Conservation (phyloP, 495 filamentous ascomycete genomes). For the Neurospora pannonica region DNA sequence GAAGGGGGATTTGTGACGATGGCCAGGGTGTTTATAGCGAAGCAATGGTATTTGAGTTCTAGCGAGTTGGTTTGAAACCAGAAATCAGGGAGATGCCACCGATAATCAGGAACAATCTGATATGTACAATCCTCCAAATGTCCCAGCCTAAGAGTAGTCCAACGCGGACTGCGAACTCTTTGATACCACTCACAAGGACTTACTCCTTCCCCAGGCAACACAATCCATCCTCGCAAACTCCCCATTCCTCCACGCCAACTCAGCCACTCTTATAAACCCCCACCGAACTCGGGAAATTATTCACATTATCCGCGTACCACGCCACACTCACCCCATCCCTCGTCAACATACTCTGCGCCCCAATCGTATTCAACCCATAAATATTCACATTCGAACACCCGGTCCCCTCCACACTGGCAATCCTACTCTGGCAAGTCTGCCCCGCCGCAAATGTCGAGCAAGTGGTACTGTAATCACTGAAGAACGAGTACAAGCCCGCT, state of each 20-base stretch:
- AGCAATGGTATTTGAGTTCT: neutral
- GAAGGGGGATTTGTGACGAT: neutral
- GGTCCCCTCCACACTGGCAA: conserved; percentile 40
- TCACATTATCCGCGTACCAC: conserved; percentile 35
- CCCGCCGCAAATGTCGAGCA: conserved; percentile 35
- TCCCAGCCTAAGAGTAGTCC: neutral
- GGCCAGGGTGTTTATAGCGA: neutral
- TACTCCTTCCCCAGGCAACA: too few relatives aligned
- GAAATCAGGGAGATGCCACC: neutral
- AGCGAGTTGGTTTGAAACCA: neutral
- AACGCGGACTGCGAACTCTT: neutral
- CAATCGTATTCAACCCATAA: conserved; percentile 48
- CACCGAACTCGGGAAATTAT: conserved; percentile 35
- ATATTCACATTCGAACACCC: conserved; percentile 35
- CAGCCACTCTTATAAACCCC: conserved; percentile 32
- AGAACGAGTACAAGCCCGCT: conserved; percentile 69
- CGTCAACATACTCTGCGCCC: conserved; percentile 38
- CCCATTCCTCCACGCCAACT: neutral
- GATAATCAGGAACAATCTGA: neutral
- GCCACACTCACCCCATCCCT: conserved; percentile 29
- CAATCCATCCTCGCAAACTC: neutral
- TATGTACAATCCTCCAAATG: neutral
- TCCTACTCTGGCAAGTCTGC: conserved; percentile 46
- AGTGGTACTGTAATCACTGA: conserved; percentile 45
- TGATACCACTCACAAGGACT: too few relatives aligned